Evolutionary conservation across 805 yeast genomes (phyloP), one percentile per base, ranked within the genome.

Genomic region (Sugiyamaella mastotermitis): DNA sequence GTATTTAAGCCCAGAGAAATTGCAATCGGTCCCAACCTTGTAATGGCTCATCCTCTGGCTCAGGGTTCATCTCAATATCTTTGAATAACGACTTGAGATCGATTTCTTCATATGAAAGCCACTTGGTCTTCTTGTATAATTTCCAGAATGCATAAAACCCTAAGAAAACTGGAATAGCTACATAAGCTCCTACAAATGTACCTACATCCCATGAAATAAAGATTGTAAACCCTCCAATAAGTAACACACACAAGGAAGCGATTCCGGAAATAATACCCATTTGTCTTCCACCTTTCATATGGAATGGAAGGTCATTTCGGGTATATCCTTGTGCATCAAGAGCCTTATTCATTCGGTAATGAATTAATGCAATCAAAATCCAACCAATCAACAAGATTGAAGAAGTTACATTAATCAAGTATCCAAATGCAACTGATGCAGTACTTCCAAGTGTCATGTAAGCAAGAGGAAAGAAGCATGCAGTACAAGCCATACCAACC

Each of bases 171-270:
- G 85, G 85, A 33, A 82, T 69, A 21, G 83, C 83, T 51, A 83
- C 78, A 61, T 83, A 82, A 31, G 88, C 87, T 23, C 90, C 80
- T 53, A 83, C 79, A 55, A 83, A 83, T 14, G 67, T 66, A 58
- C 76, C 74, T 62, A 77, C 78, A 46, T 73, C 71, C 56, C 82
- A 57, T 63, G 76, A 76, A 48, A 83, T 64, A 65, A 83, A 83
- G 2, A 76, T 87, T 1, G 85, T 76, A 57, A 80, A 81, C 50
- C 80, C 80, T 61, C 83, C 83, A 56, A 78, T 73, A 33, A 83
- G 50, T 7, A 79, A 68, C 43, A 83, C 66, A 37, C 81, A 3
- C 23, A 24, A 5, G 5, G 38, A 35, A 5, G 35, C 37, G 15
- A 37, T 37, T 7, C 41, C 38, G n/a, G 39, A 31, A 23, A 32